Base-by-base conservation (phyloP, 306 rosid species). In the Begonia peltatifolia region DNA sequence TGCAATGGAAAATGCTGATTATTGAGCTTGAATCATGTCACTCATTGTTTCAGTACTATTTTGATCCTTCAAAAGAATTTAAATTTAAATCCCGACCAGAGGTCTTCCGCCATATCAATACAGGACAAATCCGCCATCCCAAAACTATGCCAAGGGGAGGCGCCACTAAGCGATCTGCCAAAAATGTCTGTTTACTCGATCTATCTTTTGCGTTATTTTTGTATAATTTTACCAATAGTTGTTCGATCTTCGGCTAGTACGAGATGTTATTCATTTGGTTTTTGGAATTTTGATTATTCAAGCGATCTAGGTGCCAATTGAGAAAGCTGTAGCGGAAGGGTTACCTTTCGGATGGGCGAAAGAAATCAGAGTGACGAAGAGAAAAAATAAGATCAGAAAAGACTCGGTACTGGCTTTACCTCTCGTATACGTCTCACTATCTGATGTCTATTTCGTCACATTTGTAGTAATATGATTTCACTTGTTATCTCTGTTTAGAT, bases 341-440 rank as follows among this genome's bases (percentile, higher is more conserved):
- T 65, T 86, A 58, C 85, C 93, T 47, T 61, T 74, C 4, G 87
- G 93, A 56, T 79, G 81, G 87, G 68, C 57, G 61, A 79, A 61
- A 71, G 84, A 68, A 67, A 65, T 79, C 61, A 71, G 72, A 69
- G 63, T 69, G 58, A 60, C 69, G 9, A 73, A 46, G 47, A 79
- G 58, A 48, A 68, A 51, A 57, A 65, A 46, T 44, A 60, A 68
- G 42, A 54, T 57, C 42, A 72, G 83, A 74, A 82, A 66, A 70
- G 83, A 79, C 54, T 23, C 67, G 72, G 93, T 86, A 86, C 60
- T 20, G 53, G 63, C 51, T 44, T 20, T 16, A 42, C 41, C 48
- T 51, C 65, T 20, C 23, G 4, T 3, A 20, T 20, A 20, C 2
- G 2, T 20, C 23, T 20, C 23, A 3, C 23, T 20, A 30, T 30